These are phyloP conservation scores for Melastoma candidum DNA, from an alignment of 441 rosid genomes.

Conservation along the genomic window DNA sequence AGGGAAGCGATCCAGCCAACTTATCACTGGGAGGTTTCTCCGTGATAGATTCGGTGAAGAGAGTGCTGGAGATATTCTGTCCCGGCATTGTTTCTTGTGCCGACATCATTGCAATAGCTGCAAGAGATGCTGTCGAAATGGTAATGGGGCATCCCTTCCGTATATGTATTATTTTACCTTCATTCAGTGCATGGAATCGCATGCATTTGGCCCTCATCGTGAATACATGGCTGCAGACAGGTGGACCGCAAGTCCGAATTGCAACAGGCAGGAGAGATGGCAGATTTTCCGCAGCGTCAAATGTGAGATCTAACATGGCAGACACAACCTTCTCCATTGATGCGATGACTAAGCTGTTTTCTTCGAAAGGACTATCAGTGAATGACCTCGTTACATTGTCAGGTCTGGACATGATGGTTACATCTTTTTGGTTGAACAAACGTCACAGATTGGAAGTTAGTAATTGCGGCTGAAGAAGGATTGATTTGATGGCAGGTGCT, in stretches of 20 bases:
- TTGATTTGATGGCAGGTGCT: conserved; percentile 40
- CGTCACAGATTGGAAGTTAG: background rate
- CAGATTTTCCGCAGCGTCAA: conserved; percentile 29
- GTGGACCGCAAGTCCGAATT: conserved; percentile 42
- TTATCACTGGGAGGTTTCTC: conserved; percentile 47
- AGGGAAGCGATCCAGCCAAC: conserved; percentile 53
- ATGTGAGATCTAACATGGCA: conserved; percentile 64
- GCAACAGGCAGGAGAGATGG: conserved; percentile 68
- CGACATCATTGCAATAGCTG: conserved; percentile 51
- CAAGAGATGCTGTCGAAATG: conserved; percentile 53
- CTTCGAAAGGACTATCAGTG: conserved; percentile 65
- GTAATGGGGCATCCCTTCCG: conserved; percentile 21
- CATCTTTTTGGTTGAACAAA: background rate
- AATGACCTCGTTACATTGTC: conserved; percentile 68
- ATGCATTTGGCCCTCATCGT: conserved; percentile 4
- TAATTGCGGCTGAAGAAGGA: background rate
- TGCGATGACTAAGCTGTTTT: conserved; percentile 52
- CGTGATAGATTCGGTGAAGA: conserved; percentile 45
- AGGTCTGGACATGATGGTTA: conserved; percentile 25
- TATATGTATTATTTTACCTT: background rate
- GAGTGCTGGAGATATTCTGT: conserved; percentile 48
- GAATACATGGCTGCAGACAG: conserved; percentile 26
- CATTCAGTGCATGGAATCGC: background rate
- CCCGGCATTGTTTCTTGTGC: conserved; percentile 54
- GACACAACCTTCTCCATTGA: conserved; percentile 73